These are phyloP conservation scores for Scalesia atractyloides DNA, from an alignment of 129 eudicot genomes.

Conservation along the genomic window DNA sequence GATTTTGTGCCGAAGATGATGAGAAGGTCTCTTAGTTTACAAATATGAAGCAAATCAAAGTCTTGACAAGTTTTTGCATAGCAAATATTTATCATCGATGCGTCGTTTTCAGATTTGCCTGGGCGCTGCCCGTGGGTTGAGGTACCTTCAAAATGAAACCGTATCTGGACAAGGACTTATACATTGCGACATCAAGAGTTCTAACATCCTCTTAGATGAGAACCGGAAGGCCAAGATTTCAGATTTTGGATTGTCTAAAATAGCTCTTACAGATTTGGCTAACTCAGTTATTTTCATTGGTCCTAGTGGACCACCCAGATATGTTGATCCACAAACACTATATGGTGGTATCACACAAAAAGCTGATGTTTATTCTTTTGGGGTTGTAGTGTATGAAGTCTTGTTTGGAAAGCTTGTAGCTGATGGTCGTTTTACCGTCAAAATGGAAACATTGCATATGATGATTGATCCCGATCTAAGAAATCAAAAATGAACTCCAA, in stretches of 20 bases:
- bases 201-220: conserved; percentile 17
- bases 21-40: conserved; percentile 42
- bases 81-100: conserved; percentile 30
- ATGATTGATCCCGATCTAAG: not conserved
- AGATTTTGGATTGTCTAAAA: conserved; percentile 19
- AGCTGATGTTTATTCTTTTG: conserved; percentile 23
- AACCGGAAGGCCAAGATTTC: conserved; percentile 11
- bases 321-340: conserved; percentile 24
- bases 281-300: not conserved
- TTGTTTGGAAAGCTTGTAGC: not conserved
- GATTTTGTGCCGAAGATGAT: conserved; percentile 27
- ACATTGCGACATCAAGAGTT: conserved; percentile 29
- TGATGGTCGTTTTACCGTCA: not conserved
- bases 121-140: conserved; percentile 25
- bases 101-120: conserved; percentile 38
- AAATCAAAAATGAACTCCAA: not conserved
- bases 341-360: conserved; percentile 1
- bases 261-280: not conserved
- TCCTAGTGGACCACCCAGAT: conserved; percentile 21
- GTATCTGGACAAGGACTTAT: conserved; percentile 4
- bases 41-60: conserved; percentile 30
- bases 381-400: conserved; percentile 10
- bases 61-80: conserved; percentile 18
- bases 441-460: not conserved
- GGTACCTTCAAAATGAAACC: conserved; percentile 25